Evolutionary conservation across 306 rosid genomes (phyloP).

Genomic region (Quercus ilex): DNA sequence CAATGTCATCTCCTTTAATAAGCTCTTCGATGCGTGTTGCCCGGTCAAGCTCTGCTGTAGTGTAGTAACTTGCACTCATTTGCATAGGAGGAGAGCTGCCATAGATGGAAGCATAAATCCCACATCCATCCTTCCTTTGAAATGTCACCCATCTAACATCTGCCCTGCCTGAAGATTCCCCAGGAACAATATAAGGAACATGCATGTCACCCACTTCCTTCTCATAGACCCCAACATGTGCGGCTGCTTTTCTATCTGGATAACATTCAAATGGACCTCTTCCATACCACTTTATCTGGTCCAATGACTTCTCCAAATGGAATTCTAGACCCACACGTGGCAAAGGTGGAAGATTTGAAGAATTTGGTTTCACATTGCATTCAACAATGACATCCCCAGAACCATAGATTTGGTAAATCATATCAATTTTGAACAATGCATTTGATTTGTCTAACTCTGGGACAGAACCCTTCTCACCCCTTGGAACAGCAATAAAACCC

Average conservation of each 20-base stretch:
- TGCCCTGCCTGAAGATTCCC: slow-evolving; percentile 83
- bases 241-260: slow-evolving; percentile 92
- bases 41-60: slow-evolving; percentile 69
- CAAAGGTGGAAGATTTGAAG: slow-evolving; percentile 78
- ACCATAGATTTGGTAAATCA: slow-evolving; percentile 54
- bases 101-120: slow-evolving; percentile 79
- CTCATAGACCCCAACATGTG: slow-evolving; percentile 70
- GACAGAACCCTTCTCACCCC: slow-evolving; percentile 26
- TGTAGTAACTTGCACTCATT: slow-evolving; percentile 80
- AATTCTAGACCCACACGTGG: slow-evolving; percentile 87
- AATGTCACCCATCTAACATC: slow-evolving; percentile 94
- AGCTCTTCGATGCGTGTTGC: slow-evolving; percentile 76
- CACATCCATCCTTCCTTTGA: slow-evolving; percentile 60
- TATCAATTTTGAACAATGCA: slow-evolving; percentile 45
- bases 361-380: slow-evolving; percentile 56
- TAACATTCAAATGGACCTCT: slow-evolving; percentile 95
- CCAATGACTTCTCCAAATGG: slow-evolving; percentile 62
- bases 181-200: slow-evolving; percentile 90
- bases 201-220: slow-evolving; percentile 66
- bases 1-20: slow-evolving; percentile 70
- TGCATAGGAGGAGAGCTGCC: slow-evolving; percentile 89
- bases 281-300: slow-evolving; percentile 77
- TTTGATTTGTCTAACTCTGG: slow-evolving; percentile 31
- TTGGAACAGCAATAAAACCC: slow-evolving; percentile 54
- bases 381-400: slow-evolving; percentile 80